Percentiles rank a stretch among this genome's conserved stretches.
Conservation (phyloP, 208 protist species). For the Herpetomonas samuelpessoai region DNA sequence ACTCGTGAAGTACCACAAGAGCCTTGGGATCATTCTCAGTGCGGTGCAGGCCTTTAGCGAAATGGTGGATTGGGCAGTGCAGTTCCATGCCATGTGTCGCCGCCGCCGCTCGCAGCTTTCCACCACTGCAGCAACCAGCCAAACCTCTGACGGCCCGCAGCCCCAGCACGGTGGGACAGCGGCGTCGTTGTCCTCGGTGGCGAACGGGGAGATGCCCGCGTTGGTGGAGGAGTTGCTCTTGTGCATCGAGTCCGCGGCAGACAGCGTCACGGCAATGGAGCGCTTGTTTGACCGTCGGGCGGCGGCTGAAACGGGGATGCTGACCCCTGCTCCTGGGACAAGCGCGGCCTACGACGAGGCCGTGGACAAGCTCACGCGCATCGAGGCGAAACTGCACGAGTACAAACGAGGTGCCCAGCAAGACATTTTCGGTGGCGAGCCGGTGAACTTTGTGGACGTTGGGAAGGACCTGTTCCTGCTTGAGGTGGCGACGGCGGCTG, state of each 20-base stretch:
- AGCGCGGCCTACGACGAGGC: conserved; percentile 61
- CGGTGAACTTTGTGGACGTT: conserved; percentile 57
- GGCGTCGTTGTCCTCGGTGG: neutral
- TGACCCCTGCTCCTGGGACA: conserved; percentile 66
- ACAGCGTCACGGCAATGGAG: conserved; percentile 47
- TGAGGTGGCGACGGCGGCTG: conserved; percentile 57
- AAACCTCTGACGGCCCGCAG: neutral
- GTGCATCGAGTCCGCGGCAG: conserved; percentile 26
- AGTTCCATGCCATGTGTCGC: conserved; percentile 24
- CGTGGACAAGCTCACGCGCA: conserved; percentile 18
- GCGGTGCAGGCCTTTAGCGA: conserved; percentile 60
- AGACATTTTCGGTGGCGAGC: conserved; percentile 52
- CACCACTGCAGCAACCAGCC: neutral
- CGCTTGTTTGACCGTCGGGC: conserved; percentile 57
- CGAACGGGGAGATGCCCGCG: conserved; percentile 20
- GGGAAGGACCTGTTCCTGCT: conserved; percentile 87
- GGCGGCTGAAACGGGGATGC: conserved; percentile 39
- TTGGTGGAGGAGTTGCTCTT: conserved; percentile 61
- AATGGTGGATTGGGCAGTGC: conserved; percentile 53
- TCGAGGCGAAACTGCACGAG: conserved; percentile 61
- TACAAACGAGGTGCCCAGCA: conserved; percentile 27
- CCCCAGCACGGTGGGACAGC: neutral
- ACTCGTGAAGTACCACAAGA: conserved; percentile 79
- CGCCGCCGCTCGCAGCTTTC: neutral
- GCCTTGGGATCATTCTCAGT: conserved; percentile 67